A percentile compares a stretch with the other conserved stretches of the same genome.
phyloP scores from a whole-genome alignment of 2,329 filamentous ascomycete genomes.

The Fusarium devonianum region DNA sequence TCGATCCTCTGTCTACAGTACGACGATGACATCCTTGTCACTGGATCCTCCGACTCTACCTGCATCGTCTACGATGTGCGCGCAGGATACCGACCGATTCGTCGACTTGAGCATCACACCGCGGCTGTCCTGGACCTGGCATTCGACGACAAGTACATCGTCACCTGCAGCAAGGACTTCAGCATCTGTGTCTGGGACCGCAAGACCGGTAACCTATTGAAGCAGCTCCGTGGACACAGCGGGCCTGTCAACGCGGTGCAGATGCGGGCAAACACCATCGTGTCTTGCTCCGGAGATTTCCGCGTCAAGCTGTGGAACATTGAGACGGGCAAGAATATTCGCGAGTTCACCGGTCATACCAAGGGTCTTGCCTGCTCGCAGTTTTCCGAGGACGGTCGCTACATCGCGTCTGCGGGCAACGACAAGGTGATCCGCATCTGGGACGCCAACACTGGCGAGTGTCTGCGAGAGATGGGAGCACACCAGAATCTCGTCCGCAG shows the following conservation, averaged over 20 bases:
- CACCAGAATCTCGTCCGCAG: constrained; percentile 88
- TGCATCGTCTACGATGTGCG: constrained; percentile 92
- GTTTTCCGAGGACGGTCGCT: constrained; percentile 93
- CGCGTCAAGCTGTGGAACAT: constrained; percentile 96
- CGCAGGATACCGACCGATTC: constrained; percentile 79
- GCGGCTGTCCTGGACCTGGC: constrained; percentile 93
- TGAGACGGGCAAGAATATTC: constrained; percentile 84
- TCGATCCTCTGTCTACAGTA: constrained; percentile 96
- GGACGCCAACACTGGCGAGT: constrained; percentile 88
- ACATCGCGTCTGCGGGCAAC: constrained; percentile 92
- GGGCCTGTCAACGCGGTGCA: constrained; percentile 97
- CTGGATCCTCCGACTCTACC: constrained; percentile 89
- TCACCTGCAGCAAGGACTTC: constrained; percentile 96
- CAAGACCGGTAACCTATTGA: constrained; percentile 75
- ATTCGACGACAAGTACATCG: constrained; percentile 89
- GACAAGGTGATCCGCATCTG: constrained; percentile 96
- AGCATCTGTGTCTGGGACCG: constrained; percentile 96
- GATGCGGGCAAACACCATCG: constrained; percentile 88
- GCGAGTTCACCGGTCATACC: constrained; percentile 88
- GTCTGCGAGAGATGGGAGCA: constrained; percentile 80
- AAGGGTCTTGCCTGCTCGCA: constrained; percentile 95
- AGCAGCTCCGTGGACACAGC: constrained; percentile 82
- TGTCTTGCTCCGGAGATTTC: constrained; percentile 93
- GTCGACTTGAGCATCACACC: constrained; percentile 77
- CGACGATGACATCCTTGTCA: constrained; percentile 90